These are phyloP conservation scores for Aspergillus hiratsukae DNA, from an alignment of 2,329 filamentous ascomycete genomes.

Conservation along the genomic window DNA sequence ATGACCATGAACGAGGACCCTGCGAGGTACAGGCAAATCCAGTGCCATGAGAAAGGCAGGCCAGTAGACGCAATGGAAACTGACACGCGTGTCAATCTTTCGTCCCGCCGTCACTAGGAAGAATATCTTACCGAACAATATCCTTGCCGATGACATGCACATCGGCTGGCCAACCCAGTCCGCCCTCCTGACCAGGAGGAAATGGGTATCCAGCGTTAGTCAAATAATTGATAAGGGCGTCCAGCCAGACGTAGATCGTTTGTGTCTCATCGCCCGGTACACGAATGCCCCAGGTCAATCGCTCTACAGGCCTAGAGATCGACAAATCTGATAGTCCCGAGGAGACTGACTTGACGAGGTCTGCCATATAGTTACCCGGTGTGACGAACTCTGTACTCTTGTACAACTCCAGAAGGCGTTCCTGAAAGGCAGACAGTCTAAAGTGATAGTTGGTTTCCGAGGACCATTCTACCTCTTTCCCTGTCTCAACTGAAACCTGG, in stretches of 20 bases:
- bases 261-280: constrained; percentile 81
- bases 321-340: constrained; percentile 81
- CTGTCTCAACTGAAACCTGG: constrained; percentile 71
- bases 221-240: constrained; percentile 90
- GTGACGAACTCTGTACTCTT: constrained; percentile 68
- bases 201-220: constrained; percentile 79
- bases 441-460: constrained; percentile 96
- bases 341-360: constrained; percentile 71
- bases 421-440: constrained; percentile 74
- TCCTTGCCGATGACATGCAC: constrained; percentile 94
- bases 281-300: constrained; percentile 80
- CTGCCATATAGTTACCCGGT: constrained; percentile 67
- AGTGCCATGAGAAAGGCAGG: constrained; percentile 91
- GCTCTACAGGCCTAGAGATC: constrained; percentile 72
- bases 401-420: constrained; percentile 77
- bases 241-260: constrained; percentile 97
- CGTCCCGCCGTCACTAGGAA: background rate
- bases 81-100: constrained; percentile 21
- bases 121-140: constrained; percentile 61
- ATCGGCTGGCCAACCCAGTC: constrained; percentile 80
- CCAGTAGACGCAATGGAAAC: constrained; percentile 97
- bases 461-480: constrained; percentile 90
- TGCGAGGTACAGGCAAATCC: constrained; percentile 70
- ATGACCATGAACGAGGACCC: constrained; percentile 83
- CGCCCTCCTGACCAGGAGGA: constrained; percentile 60